Evolutionary conservation across 202 grass and related monocot species (phyloP), one percentile per base, ranked within the genome.

Genomic region (Cymbopogon flexuosus): DNA sequence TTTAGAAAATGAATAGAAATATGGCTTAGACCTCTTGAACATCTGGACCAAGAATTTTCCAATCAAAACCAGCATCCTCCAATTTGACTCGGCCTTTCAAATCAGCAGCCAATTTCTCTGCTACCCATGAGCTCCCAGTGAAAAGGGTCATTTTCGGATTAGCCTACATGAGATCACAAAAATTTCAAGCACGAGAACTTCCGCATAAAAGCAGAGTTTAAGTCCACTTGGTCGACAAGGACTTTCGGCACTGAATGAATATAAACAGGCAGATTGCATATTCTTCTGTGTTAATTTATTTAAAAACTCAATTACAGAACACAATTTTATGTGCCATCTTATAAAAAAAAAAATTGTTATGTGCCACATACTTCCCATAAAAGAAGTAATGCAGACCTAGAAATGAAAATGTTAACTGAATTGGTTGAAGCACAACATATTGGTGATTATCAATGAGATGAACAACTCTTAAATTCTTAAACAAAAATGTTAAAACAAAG

Each of bases 61-160:
- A 98, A 83, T 95, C 96, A 98, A 93, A 98, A 81, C 96, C 92
- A 74, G 96, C 92, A 88, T 98, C 92, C 89, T 95, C 96, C 73
- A 98, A 87, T 87, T 93, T 98, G 71, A 98, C 88, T 11, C 83
- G 76, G 21, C 96, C 96, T 49, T 93, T 93, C 68, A 98, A 91
- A 79, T 98, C 96, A 81, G 65, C 49, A 68, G 96, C 88, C 72
- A 95, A 85, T 76, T 95, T 95, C 62, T 98, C 96, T 67, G 96
- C 96, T 69, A 95, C 88, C 29, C 90, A 81, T 59, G 92, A 93
- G 42, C 96, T 98, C 65, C 96, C 96, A 39, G 90, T 95, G 81
- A 98, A 98, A 87, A 98, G 92, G 34, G 92, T 91, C 96, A 98
- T 95, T 77, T 83, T 88, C n/a, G 96, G 96, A 72, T 93, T 93